Conservation (phyloP, 2,329 filamentous ascomycete genomes). For the Nemania bipapillata region DNA sequence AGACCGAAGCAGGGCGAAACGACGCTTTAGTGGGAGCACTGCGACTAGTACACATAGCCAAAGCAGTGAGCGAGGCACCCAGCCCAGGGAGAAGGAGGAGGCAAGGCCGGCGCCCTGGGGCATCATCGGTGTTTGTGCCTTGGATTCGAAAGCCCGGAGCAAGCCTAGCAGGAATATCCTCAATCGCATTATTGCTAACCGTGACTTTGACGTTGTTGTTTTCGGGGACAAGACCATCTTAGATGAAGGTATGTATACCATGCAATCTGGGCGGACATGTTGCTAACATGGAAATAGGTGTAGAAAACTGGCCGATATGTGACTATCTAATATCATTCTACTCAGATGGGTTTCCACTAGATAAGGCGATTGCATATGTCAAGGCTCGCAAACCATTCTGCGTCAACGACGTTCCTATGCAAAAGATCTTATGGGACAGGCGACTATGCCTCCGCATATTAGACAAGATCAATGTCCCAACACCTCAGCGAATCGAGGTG, state of each 20-base stretch:
- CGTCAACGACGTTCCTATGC: constrained; percentile 97
- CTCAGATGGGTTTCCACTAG: constrained; percentile 94
- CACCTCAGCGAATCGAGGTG: constrained; percentile 87
- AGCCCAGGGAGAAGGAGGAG: constrained; percentile 68
- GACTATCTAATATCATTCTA: constrained; percentile 99
- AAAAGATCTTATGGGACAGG: constrained; percentile 95
- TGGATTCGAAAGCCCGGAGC: constrained; percentile 95
- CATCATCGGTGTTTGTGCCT: constrained; percentile 89
- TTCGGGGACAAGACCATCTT: constrained; percentile 99
- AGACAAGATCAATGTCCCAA: constrained; percentile 88
- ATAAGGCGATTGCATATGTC: constrained; percentile 96
- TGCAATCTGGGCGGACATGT: neutral
- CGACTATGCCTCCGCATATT: constrained; percentile 87
- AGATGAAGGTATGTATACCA: constrained; percentile 75
- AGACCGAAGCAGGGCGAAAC: constrained; percentile 75
- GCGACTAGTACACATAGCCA: constrained; percentile 84
- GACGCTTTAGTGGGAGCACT: constrained; percentile 83
- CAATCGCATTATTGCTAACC: constrained; percentile 87
- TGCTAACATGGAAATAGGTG: constrained; percentile 53
- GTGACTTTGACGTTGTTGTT: constrained; percentile 95
- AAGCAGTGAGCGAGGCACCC: constrained; percentile 72
- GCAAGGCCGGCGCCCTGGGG: constrained; percentile 69
- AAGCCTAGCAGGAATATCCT: constrained; percentile 97
- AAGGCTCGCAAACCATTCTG: constrained; percentile 94
- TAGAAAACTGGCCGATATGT: constrained; percentile 57